Percentiles rank a stretch among this genome's conserved stretches.
Conservation (phyloP, 2,329 filamentous ascomycete species). For the Penicillium sp. region DNA sequence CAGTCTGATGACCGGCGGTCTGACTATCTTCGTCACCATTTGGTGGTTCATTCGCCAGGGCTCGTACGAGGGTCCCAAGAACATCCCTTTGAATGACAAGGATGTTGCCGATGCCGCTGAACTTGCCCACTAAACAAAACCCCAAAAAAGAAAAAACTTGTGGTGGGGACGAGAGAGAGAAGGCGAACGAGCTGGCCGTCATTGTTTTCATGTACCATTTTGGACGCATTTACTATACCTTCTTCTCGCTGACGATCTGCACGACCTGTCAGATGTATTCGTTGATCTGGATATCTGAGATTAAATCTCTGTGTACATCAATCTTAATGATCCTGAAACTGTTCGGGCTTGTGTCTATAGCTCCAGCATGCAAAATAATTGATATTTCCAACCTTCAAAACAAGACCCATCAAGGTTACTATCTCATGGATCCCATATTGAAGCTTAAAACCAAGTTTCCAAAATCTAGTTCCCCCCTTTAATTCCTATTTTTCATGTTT, state of each 20-base stretch:
- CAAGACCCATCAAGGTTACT: not conserved
- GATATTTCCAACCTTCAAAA: not conserved
- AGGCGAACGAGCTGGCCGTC: not conserved
- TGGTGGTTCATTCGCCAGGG: slow-evolving; percentile 52
- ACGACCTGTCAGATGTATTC: slow-evolving; percentile 21
- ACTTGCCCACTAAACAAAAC: slow-evolving; percentile 36
- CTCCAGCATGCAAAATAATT: slow-evolving; percentile 17
- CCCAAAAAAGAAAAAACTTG: not conserved
- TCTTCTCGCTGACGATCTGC: slow-evolving; percentile 23
- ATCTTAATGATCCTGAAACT: slow-evolving; percentile 16
- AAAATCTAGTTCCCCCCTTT: too few species aligned
- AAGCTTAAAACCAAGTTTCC: not conserved
- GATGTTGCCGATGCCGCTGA: slow-evolving; percentile 41
- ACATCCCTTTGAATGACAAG: slow-evolving; percentile 44
- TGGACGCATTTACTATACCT: slow-evolving; percentile 20
- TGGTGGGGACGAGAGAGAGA: not conserved
- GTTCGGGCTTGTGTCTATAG: slow-evolving; percentile 12
- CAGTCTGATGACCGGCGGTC: slow-evolving; percentile 58
- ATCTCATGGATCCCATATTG: not conserved
- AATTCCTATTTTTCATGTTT: not conserved
- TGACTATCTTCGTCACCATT: slow-evolving; percentile 56
- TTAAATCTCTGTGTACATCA: slow-evolving; percentile 22
- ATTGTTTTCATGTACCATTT: slow-evolving; percentile 27
- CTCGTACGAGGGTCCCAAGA: slow-evolving; percentile 46
- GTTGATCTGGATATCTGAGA: slow-evolving; percentile 21